Evolutionary conservation across 345 rosid genomes (phyloP).

Genomic region (Bretschneidera sinensis): DNA sequence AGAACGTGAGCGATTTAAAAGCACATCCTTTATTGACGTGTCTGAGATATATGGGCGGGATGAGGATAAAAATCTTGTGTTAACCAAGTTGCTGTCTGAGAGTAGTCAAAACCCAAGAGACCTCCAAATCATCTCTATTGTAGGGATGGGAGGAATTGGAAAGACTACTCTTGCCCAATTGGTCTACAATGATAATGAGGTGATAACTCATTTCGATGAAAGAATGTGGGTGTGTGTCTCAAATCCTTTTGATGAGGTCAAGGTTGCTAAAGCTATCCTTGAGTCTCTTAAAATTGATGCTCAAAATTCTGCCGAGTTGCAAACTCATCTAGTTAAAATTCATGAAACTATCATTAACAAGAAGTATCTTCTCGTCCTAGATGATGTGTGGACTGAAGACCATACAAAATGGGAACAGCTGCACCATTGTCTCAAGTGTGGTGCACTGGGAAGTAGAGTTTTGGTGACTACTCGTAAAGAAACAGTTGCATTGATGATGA

Average conservation of each 20-base stretch:
- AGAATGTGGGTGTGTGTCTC: slow-evolving; percentile 31
- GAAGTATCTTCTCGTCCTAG: not conserved
- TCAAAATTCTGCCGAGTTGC: no score
- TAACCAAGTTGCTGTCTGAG: not conserved
- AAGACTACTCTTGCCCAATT: slow-evolving; percentile 29
- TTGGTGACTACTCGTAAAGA: no score
- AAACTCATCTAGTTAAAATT: not conserved
- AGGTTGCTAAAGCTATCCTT: not conserved
- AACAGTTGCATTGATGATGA: no score
- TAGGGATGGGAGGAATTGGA: slow-evolving; percentile 34
- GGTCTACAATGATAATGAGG: slow-evolving; percentile 31
- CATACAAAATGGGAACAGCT: not conserved
- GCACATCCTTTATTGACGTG: no score
- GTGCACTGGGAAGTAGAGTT: no score
- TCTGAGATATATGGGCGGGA: not conserved
- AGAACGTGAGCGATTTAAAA: no score
- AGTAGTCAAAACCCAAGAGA: not conserved
- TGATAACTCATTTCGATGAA: slow-evolving; percentile 24
- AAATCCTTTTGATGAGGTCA: slow-evolving; percentile 28
- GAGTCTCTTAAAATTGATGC: no score
- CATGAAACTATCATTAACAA: not conserved
- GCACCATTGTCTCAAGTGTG: no score
- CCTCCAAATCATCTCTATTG: slow-evolving; percentile 29
- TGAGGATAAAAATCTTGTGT: not conserved
- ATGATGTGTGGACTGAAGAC: not conserved